These are phyloP conservation scores for Nelumbo lutea DNA, from an alignment of 164 flowering plant species.

Conservation along the genomic window DNA sequence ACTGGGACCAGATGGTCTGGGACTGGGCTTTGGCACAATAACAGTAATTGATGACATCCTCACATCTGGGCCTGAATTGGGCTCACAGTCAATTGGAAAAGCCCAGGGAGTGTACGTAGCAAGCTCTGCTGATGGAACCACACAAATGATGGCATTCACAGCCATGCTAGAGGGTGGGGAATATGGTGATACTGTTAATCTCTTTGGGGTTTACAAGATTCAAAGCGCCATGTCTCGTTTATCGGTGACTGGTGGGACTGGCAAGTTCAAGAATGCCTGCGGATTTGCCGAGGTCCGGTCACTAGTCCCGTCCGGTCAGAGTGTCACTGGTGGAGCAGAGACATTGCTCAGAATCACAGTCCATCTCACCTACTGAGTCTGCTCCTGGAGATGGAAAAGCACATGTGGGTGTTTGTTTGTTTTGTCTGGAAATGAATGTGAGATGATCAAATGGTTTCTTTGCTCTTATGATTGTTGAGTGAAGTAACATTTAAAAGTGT, in stretches of 20 bases:
- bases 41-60: constrained; percentile 61
- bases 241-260: constrained; percentile 80
- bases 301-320: constrained; percentile 63
- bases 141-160: constrained; percentile 76
- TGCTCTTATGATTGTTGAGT: not conserved
- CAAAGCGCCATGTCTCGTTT: constrained; percentile 55
- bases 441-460: not conserved
- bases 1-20: constrained; percentile 68
- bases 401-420: not conserved
- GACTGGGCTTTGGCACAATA: constrained; percentile 71
- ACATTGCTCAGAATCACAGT: constrained; percentile 61
- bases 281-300: constrained; percentile 71
- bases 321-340: constrained; percentile 59
- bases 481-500: not conserved
- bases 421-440: not conserved
- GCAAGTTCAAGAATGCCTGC: constrained; percentile 65
- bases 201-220: constrained; percentile 65
- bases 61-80: constrained; percentile 48
- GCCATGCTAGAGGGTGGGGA: constrained; percentile 81
- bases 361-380: constrained; percentile 49
- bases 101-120: constrained; percentile 76
- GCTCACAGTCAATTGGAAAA: constrained; percentile 46
- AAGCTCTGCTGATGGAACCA: constrained; percentile 55
- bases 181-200: constrained; percentile 70
- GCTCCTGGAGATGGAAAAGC: constrained; percentile 1